Evolutionary conservation across 73 alveolate species (phyloP).

Genomic region (Paramecium primaurelia): DNA sequence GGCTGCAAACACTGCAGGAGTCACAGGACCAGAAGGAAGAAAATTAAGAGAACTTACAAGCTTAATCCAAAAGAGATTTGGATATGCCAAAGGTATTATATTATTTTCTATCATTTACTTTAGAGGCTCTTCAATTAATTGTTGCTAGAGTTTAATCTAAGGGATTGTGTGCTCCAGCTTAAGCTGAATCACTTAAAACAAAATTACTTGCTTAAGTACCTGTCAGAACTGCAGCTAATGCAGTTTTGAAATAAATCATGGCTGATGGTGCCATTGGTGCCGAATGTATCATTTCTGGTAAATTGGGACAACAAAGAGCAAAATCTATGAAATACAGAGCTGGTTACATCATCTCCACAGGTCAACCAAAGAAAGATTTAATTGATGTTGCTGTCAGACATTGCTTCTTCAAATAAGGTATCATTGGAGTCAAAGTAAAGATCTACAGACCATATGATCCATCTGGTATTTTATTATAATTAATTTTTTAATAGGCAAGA

Average conservation of each 20-base stretch:
- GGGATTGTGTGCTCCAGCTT: slow-evolving; percentile 89
- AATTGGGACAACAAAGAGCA: slow-evolving; percentile 94
- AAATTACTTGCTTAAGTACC: slow-evolving; percentile 85
- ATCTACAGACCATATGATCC: slow-evolving; percentile 67
- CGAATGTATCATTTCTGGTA: slow-evolving; percentile 91
- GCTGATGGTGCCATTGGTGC: slow-evolving; percentile 81
- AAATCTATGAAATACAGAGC: slow-evolving; percentile 87
- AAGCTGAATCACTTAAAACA: slow-evolving; percentile 85
- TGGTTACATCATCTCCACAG: slow-evolving; percentile 89
- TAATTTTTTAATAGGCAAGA: background rate
- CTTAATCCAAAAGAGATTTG: slow-evolving; percentile 89
- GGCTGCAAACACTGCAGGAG: slow-evolving; percentile 79
- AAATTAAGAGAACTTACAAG: slow-evolving; percentile 83
- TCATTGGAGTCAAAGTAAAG: slow-evolving; percentile 92
- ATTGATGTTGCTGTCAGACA: slow-evolving; percentile 92
- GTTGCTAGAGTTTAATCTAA: slow-evolving; percentile 72
- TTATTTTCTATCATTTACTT: background rate
- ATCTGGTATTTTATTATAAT: background rate
- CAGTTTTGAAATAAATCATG: slow-evolving; percentile 77
- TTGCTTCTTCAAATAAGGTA: slow-evolving; percentile 91
- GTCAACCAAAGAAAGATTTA: slow-evolving; percentile 86
- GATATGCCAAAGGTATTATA: slow-evolving; percentile 52
- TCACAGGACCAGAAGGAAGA: slow-evolving; percentile 77
- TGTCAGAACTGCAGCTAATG: slow-evolving; percentile 87
- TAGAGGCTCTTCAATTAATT: slow-evolving; percentile 75